Evolutionary conservation across 805 yeast genomes (phyloP).

Genomic region (Kregervanrija pseudodelftensis): DNA sequence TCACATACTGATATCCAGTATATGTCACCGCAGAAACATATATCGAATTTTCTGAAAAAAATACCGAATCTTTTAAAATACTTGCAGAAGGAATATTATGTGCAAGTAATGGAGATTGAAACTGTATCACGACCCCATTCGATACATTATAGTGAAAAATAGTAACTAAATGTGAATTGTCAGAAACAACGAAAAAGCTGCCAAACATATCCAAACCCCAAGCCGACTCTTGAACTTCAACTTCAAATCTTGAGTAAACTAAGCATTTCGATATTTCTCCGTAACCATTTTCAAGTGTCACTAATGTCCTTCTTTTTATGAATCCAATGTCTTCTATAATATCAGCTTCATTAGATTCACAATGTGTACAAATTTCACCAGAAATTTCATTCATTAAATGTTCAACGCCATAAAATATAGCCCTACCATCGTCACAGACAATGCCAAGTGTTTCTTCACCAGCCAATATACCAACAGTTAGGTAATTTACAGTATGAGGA

Average conservation of each 20-base stretch:
- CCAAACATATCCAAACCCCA: slow-evolving; percentile 56
- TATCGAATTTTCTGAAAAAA: slow-evolving; percentile 11
- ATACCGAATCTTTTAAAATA: slow-evolving; percentile 20
- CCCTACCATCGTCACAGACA: slow-evolving; percentile 51
- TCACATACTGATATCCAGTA: slow-evolving; percentile 32
- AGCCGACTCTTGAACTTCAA: slow-evolving; percentile 38
- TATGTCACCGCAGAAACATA: slow-evolving; percentile 39
- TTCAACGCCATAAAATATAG: slow-evolving; percentile 30
- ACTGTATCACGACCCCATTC: slow-evolving; percentile 7
- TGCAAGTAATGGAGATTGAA: slow-evolving; percentile 34
- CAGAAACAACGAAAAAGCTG: slow-evolving; percentile 41
- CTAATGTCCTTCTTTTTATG: background rate
- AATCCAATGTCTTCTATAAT: too few species aligned
- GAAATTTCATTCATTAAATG: slow-evolving; percentile 20
- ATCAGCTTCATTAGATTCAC: too few species aligned
- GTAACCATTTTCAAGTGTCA: too few species aligned
- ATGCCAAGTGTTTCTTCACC: slow-evolving; percentile 37
- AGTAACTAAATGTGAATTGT: slow-evolving; percentile 43
- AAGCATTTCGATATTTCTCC: too few species aligned
- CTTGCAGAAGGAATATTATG: slow-evolving; percentile 54
- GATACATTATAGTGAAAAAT: slow-evolving; percentile 29
- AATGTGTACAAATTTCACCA: too few species aligned
- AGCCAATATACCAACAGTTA: slow-evolving; percentile 33
- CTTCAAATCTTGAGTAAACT: slow-evolving; percentile 6
- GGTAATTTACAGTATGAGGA: slow-evolving; percentile 51